Percentiles rank a stretch among this genome's conserved stretches.
Evolutionary conservation across 2,329 filamentous ascomycete species (phyloP).

Genomic region (Phaeosphaeria sp.): DNA sequence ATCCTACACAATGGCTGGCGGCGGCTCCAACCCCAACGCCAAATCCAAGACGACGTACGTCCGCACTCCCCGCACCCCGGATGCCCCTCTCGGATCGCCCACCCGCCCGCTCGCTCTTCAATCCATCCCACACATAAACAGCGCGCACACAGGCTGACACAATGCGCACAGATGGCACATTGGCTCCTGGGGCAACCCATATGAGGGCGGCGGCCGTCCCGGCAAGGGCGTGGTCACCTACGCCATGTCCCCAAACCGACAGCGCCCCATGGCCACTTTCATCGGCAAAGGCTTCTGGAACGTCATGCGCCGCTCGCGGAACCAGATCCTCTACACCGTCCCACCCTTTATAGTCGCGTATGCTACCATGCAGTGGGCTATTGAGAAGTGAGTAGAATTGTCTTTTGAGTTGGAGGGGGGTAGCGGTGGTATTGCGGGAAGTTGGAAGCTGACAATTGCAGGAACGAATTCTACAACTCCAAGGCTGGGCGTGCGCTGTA

Average conservation of each 20-base stretch:
- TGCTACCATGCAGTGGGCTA: constrained; percentile 87
- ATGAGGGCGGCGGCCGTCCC: constrained; percentile 48
- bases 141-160: constrained; percentile 18
- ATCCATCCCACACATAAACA: constrained; percentile 6
- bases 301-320: constrained; percentile 82
- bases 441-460: constrained; percentile 41
- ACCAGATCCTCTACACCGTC: constrained; percentile 87
- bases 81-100: background rate
- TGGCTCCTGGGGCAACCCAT: constrained; percentile 47
- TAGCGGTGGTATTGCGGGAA: background rate
- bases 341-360: constrained; percentile 82
- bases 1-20: constrained; percentile 38
- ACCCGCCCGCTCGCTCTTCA: constrained; percentile 9
- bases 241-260: constrained; percentile 83
- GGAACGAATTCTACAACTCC: constrained; percentile 83
- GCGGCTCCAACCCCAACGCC: constrained; percentile 32
- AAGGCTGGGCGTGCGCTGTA: constrained; percentile 71
- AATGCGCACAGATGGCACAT: constrained; percentile 42
- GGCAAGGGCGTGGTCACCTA: constrained; percentile 73
- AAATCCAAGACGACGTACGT: constrained; percentile 40
- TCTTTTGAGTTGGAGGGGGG: background rate
- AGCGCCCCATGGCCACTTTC: constrained; percentile 82
- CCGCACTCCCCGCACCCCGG: constrained; percentile 6
- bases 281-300: constrained; percentile 91
- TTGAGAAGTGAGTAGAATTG: constrained; percentile 76